These are phyloP conservation scores for Cryphonectria carpinicola DNA, from an alignment of 2,329 filamentous ascomycete genomes.

Conservation along the genomic window DNA sequence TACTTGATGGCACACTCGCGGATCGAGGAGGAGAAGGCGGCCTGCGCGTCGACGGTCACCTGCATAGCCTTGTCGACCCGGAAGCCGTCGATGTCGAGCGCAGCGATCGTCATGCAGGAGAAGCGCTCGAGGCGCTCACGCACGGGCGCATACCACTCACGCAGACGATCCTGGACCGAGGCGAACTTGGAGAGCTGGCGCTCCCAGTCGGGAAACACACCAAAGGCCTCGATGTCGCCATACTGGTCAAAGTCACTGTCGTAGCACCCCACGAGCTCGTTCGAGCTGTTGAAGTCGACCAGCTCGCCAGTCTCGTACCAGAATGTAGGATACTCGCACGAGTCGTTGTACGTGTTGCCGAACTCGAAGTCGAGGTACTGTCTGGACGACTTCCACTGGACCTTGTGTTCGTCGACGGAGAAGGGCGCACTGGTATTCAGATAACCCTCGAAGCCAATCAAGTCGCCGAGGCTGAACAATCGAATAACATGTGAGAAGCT, in stretches of 20 bases:
- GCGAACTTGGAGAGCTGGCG: conserved; percentile 68
- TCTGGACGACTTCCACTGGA: conserved; percentile 56
- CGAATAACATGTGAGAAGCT: conserved; percentile 20
- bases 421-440: conserved; percentile 63
- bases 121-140: conserved; percentile 60
- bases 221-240: conserved; percentile 65
- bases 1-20: conserved; percentile 57
- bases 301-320: conserved; percentile 61
- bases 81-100: conserved; percentile 67
- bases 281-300: conserved; percentile 49
- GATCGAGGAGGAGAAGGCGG: conserved; percentile 58
- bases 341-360: conserved; percentile 55
- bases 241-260: conserved; percentile 66
- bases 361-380: conserved; percentile 61
- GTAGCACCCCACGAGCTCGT: conserved; percentile 56
- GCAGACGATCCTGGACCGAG: conserved; percentile 66
- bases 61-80: conserved; percentile 69
- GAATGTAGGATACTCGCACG: conserved; percentile 62
- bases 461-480: conserved; percentile 54
- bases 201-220: conserved; percentile 64
- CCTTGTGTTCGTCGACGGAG: conserved; percentile 56
- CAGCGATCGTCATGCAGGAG: conserved; percentile 63
- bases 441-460: conserved; percentile 64
- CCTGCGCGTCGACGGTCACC: conserved; percentile 60
- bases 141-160: conserved; percentile 64